A percentile compares a stretch with the other conserved stretches of the same genome.
Evolutionary conservation across 2,329 filamentous ascomycete species (phyloP).

Genomic region (Fusarium nanum): DNA sequence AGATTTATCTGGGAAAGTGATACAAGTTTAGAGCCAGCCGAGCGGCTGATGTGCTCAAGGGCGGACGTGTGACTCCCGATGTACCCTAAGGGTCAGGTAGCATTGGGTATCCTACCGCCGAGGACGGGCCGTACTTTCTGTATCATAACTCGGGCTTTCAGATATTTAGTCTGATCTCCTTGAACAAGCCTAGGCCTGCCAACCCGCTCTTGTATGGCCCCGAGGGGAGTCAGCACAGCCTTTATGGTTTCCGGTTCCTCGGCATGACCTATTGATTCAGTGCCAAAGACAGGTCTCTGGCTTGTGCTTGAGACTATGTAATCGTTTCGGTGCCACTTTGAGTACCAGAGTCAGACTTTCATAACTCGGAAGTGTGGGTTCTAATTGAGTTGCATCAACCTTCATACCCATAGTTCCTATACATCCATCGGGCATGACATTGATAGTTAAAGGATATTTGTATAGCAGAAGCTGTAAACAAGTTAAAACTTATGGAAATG

Average conservation of each 20-base stretch:
- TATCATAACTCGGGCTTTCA: background rate
- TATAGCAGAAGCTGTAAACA: background rate
- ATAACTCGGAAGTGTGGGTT: background rate
- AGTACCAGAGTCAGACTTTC: background rate
- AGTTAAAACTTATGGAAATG: no score
- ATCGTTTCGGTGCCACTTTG: background rate
- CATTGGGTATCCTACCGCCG: background rate
- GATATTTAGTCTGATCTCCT: background rate
- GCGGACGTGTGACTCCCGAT: background rate
- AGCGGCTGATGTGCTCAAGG: background rate
- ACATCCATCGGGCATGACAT: background rate
- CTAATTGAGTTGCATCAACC: background rate
- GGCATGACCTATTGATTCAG: background rate
- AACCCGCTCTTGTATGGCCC: background rate
- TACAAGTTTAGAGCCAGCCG: background rate
- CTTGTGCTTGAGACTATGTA: background rate
- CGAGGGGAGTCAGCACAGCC: background rate
- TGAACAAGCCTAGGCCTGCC: background rate
- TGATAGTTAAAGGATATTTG: background rate
- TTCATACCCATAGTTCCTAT: background rate
- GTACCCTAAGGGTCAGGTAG: background rate
- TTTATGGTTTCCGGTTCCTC: background rate
- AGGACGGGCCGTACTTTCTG: background rate
- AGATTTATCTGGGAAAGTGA: background rate
- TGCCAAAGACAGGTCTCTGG: no score